Evolutionary conservation across 306 rosid species (phyloP).

Genomic region (Mimosa bimucronata): DNA sequence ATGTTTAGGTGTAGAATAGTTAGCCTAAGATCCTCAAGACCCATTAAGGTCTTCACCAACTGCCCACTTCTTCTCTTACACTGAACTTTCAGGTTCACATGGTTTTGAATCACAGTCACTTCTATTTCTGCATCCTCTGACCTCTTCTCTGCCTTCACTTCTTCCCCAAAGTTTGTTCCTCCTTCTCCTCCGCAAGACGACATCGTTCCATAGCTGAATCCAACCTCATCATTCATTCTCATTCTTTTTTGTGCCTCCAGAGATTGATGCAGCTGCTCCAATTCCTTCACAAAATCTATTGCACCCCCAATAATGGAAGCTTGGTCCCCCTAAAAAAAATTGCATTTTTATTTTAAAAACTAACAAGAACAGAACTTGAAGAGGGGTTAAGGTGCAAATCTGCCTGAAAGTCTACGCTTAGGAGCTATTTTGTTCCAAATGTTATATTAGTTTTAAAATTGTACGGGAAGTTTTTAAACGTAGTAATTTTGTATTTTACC

Average conservation of each 20-base stretch:
- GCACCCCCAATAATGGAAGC: slow-evolving; percentile 97
- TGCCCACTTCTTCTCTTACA: slow-evolving; percentile 66
- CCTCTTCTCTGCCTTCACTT: slow-evolving; percentile 64
- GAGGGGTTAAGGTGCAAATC: too few relatives aligned
- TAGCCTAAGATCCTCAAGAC: slow-evolving; percentile 79
- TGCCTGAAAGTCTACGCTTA: too few relatives aligned
- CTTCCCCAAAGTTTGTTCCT: slow-evolving; percentile 43
- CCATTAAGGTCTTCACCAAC: slow-evolving; percentile 74
- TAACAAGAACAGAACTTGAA: too few relatives aligned
- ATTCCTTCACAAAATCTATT: slow-evolving; percentile 92
- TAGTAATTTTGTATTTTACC: too few relatives aligned
- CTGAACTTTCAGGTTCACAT: slow-evolving; percentile 86
- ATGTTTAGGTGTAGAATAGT: slow-evolving; percentile 87
- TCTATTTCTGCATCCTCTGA: slow-evolving; percentile 71
- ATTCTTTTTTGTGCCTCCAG: slow-evolving; percentile 73
- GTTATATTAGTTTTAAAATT: too few relatives aligned
- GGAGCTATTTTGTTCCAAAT: too few relatives aligned
- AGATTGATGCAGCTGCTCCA: slow-evolving; percentile 79
- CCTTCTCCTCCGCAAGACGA: slow-evolving; percentile 53
- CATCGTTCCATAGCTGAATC: slow-evolving; percentile 48
- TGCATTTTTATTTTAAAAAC: too few relatives aligned
- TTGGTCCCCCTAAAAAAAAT: slow-evolving; percentile 79
- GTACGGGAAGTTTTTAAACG: too few relatives aligned
- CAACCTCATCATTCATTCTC: slow-evolving; percentile 51
- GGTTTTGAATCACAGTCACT: slow-evolving; percentile 82